phyloP scores from a whole-genome alignment of 192 early-diverging fungal genomes.

The Backusella australiensis region DNA sequence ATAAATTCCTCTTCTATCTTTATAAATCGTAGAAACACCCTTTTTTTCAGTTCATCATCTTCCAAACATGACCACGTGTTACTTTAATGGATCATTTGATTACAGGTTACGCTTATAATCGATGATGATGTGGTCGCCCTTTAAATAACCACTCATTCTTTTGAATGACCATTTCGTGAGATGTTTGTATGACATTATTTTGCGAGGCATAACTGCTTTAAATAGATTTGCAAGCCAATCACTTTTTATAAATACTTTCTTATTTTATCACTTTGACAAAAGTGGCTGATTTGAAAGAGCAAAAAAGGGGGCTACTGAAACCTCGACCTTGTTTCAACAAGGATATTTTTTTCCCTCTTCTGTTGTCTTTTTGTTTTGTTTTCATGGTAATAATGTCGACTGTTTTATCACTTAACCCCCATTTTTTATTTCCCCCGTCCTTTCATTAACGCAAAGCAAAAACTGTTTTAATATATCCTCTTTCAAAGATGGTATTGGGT shows the following conservation, averaged over 20 bases:
- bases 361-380: not conserved
- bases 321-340: not conserved
- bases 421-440: no score
- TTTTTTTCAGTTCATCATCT: not conserved
- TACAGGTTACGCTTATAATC: not conserved
- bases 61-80: conserved; percentile 1
- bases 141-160: not conserved
- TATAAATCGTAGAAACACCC: not conserved
- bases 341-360: not conserved
- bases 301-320: not conserved
- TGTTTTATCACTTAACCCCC: no score
- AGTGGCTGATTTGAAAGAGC: not conserved
- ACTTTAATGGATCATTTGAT: not conserved
- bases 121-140: not conserved
- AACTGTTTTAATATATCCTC: not conserved
- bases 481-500: not conserved
- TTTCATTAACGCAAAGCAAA: not conserved
- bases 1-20: not conserved
- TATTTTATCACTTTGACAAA: not conserved
- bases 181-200: not conserved
- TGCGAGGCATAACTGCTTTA: not conserved
- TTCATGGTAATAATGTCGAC: no score
- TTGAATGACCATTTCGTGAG: not conserved
- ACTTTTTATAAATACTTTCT: not conserved
- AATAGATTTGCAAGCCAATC: conserved; percentile 1